Conservation (phyloP, 202 grass and related monocot species). For the Saccharum hybrid region DNA sequence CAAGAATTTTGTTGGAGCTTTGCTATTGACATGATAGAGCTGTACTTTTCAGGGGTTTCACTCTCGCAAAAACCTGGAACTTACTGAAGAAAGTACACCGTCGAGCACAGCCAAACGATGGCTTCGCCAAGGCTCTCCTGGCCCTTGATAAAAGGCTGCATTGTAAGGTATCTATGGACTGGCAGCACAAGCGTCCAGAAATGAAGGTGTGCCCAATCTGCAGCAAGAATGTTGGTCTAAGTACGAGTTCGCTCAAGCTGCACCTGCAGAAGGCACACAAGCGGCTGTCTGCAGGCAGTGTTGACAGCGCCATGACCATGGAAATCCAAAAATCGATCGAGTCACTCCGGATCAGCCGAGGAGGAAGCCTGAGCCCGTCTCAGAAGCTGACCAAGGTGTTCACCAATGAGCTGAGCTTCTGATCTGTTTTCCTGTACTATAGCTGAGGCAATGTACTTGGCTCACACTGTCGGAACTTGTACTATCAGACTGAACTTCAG, state of each 20-base stretch:
- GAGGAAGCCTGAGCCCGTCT: slow-evolving; percentile 64
- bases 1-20: slow-evolving; percentile 2
- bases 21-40: slow-evolving; percentile 5
- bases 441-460: slow-evolving; percentile 7
- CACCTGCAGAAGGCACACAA: slow-evolving; percentile 90
- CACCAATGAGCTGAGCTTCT: slow-evolving; percentile 42
- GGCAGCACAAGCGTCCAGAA: slow-evolving; percentile 84
- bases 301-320: slow-evolving; percentile 82
- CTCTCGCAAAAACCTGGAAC: slow-evolving; percentile 75
- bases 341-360: slow-evolving; percentile 60
- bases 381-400: slow-evolving; percentile 62
- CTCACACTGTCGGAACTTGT: slow-evolving; percentile 6
- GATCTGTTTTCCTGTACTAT: slow-evolving; percentile 11
- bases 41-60: slow-evolving; percentile 56
- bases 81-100: slow-evolving; percentile 82
- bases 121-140: slow-evolving; percentile 78
- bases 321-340: slow-evolving; percentile 79
- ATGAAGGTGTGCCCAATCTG: slow-evolving; percentile 95
- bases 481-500: slow-evolving; percentile 11
- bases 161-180: slow-evolving; percentile 81
- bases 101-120: slow-evolving; percentile 81
- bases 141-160: slow-evolving; percentile 77
- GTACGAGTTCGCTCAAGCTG: slow-evolving; percentile 94
- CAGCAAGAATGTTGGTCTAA: slow-evolving; percentile 80
- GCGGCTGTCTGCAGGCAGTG: slow-evolving; percentile 65